A percentile compares a stretch with the other conserved stretches of the same genome.
phyloP scores from a whole-genome alignment of 805 yeast genomes.

The Jamesozyma gamospora region DNA sequence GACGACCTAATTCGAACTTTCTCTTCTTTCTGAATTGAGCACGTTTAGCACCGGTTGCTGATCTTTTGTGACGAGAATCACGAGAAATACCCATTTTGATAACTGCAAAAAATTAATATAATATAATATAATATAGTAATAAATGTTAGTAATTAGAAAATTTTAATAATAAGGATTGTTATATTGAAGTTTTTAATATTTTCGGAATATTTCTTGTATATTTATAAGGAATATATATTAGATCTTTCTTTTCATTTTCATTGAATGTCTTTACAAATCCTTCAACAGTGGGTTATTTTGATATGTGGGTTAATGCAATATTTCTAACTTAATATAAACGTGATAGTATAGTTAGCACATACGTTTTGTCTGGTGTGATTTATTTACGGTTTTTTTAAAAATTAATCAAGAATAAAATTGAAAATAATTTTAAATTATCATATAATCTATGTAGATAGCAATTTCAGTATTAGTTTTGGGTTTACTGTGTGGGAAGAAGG shows the following conservation, averaged over 20 bases:
- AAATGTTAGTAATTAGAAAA: background rate
- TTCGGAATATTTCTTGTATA: background rate
- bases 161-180: too few species aligned
- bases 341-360: conserved; percentile 8
- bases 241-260: too few species aligned
- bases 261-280: background rate
- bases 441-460: too few species aligned
- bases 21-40: conserved; percentile 99
- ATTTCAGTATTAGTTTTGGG: too few species aligned
- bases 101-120: conserved; percentile 9
- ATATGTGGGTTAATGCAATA: too few species aligned
- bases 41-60: conserved; percentile 99
- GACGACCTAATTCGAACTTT: conserved; percentile 99
- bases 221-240: too few species aligned
- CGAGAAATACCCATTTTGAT: conserved; percentile 98
- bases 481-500: too few species aligned
- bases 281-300: background rate
- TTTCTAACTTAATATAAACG: background rate
- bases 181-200: background rate
- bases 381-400: conserved; percentile 6
- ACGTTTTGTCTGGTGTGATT: conserved; percentile 25
- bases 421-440: too few species aligned
- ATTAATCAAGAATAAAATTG: too few species aligned
- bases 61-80: conserved; percentile 99
- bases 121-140: too few species aligned